Evolutionary conservation across 345 rosid genomes (phyloP), one percentile per base, ranked within the genome.

Genomic region (Sonneratia caseolaris): DNA sequence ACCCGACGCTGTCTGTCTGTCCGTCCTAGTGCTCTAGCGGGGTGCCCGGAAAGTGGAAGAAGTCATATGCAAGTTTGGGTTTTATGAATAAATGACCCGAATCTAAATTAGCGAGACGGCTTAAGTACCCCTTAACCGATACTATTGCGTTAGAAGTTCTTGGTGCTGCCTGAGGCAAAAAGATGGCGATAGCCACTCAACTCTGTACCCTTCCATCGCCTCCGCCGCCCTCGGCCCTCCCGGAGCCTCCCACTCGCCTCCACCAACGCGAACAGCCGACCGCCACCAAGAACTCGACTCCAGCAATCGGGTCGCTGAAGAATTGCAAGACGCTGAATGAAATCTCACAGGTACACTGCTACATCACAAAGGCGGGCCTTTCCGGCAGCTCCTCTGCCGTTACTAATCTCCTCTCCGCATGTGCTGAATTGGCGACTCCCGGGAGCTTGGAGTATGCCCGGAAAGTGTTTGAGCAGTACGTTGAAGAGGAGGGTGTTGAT

Each of bases 371-470:
- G 66, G 77, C 55, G 70, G 83, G 86, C 22, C 79, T 76, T 3
- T 75, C 45, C n/a, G 70, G 70, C 67, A 51, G 71, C 37, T 65
- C 74, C 18, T 73, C 86, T 14, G 55, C 76, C 70, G 70, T 75
- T 16, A 57, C 79, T 40, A 74, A 79, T 68, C 79, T 89, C 24
- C 74, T 89, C 59, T 65, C 87, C 1, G 73, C 81, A 19, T 81
- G 88, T 74, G 70, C 79, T 18, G 85, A 89, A 66, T 45, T 86
- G 75, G 83, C 82, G 56, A 80, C 87, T 57, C 69, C 72, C 64
- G 86, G 85, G 72, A 86, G 91, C 79, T 75, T 89, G 61, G 79
- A 48, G 53, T 86, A 82, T 68, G 91, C 93, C 2, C 82, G 73
- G 65, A 72, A 81, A 22, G 73, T 82, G 53, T 81, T 88, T 14